These are phyloP conservation scores for Aspergillus vadensis DNA, from an alignment of 2,329 filamentous ascomycete species.

Conservation along the genomic window DNA sequence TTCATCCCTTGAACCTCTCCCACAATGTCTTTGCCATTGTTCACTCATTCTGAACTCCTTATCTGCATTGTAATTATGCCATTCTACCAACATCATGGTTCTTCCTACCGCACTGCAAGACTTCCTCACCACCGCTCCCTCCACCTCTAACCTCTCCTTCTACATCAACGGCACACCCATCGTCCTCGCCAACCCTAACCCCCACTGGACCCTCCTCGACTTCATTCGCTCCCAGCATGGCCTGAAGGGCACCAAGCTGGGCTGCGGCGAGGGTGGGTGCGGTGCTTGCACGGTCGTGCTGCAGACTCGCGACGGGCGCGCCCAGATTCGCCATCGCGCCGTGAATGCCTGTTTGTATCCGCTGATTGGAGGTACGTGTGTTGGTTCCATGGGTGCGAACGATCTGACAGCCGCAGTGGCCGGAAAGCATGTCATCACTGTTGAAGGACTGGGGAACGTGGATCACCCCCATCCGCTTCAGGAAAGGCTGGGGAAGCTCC, in stretches of 20 bases:
- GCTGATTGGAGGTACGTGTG: slow-evolving; percentile 62
- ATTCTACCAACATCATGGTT: background rate
- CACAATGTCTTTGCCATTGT: too few species aligned
- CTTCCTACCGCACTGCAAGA: slow-evolving; percentile 57
- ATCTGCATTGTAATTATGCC: background rate
- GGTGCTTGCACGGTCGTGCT: slow-evolving; percentile 82
- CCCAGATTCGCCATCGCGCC: slow-evolving; percentile 82
- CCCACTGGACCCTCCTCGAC: slow-evolving; percentile 81
- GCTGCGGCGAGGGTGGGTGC: slow-evolving; percentile 75
- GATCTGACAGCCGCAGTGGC: slow-evolving; percentile 56
- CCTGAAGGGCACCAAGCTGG: slow-evolving; percentile 81
- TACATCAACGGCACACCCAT: slow-evolving; percentile 78
- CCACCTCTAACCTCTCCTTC: slow-evolving; percentile 65
- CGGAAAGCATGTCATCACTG: slow-evolving; percentile 90
- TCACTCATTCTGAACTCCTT: background rate
- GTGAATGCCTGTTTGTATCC: slow-evolving; percentile 88
- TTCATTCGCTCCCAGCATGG: slow-evolving; percentile 67
- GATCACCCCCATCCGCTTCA: slow-evolving; percentile 79
- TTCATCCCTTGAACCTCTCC: too few species aligned
- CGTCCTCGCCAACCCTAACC: slow-evolving; percentile 71
- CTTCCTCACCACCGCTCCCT: background rate
- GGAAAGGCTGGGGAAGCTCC: slow-evolving; percentile 80
- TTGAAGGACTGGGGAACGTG: slow-evolving; percentile 83
- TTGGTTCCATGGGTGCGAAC: background rate
- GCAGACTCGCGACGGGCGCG: slow-evolving; percentile 52